Evolutionary conservation across 306 rosid genomes (phyloP).

Genomic region (Albizia julibrissin): DNA sequence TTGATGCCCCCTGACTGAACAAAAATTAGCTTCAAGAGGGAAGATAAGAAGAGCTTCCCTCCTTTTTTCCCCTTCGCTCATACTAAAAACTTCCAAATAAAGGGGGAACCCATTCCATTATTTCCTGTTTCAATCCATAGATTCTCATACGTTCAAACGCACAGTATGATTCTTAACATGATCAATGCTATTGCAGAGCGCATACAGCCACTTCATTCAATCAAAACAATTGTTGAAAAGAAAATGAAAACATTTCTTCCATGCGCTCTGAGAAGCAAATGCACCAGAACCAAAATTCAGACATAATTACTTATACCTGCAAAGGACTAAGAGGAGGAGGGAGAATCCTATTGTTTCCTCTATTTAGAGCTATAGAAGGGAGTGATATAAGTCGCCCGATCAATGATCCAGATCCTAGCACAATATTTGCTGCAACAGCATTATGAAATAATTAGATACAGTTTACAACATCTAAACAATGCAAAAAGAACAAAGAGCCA

Average conservation of each 20-base stretch:
- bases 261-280: constrained; percentile 4
- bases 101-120: background rate
- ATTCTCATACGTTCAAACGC: background rate
- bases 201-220: background rate
- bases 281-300: constrained; percentile 28
- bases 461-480: constrained; percentile 15
- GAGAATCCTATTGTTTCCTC: constrained; percentile 46
- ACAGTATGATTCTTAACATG: background rate
- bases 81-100: background rate
- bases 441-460: constrained; percentile 28
- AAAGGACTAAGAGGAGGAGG: constrained; percentile 61
- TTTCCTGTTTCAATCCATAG: background rate
- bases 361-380: constrained; percentile 43
- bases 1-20: background rate
- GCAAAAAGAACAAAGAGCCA: constrained; percentile 14
- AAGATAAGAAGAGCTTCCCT: background rate
- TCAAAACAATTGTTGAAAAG: background rate
- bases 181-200: background rate
- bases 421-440: constrained; percentile 73
- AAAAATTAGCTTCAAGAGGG: background rate
- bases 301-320: constrained; percentile 60
- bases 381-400: constrained; percentile 71
- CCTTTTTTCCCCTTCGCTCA: background rate
- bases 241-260: background rate
- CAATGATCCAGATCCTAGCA: constrained; percentile 74